Evolutionary conservation across 2,329 filamentous ascomycete species (phyloP), one percentile per base, ranked within the genome.

Genomic region (Pestalotiopsis sp.): DNA sequence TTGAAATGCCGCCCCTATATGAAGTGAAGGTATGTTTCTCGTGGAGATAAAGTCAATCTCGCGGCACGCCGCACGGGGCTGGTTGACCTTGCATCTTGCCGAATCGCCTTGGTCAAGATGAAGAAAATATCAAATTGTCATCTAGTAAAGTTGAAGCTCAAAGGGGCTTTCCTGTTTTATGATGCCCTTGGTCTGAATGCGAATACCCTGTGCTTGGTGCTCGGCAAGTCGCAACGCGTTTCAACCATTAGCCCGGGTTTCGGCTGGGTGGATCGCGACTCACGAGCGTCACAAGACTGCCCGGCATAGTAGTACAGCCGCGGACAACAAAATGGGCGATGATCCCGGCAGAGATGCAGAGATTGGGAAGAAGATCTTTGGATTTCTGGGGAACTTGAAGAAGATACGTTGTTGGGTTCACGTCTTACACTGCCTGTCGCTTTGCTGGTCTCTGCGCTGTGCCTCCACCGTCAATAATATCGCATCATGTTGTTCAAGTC

Each of bases 401-500:
- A 14, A 56, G 45, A 52, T 52, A 38, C 38, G 36, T 17, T 57
- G 31, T 36, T 36, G 31, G 20, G 17, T 31, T 66, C 25, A 9
- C 52, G 31, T 66, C 17, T 20, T 66, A 36, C n/a, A 25, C 13
- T 60, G 27, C 25, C 25, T 66, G 49, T 49, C 57, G 62, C 59
- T 68, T 71, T 74, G 72, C 71, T 72, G 72, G 70, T 71, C 72
- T 72, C 59, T 69, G 56, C 67, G 66, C 63, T 65, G 57, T 66
- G 57, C 31, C 14, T 49, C 40, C 57, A 31, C 41, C 4, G 58
- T 52, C 25, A 31, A 40, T 69, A 65, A 76, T 73, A 69, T 52
- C 45, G 45, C 45, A 52, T 52, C 45, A 81, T 83, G 78, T 66
- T 78, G 41, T 78, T 74, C 61, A 75, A 74, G 71, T 77, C 71